Evolutionary conservation across 1,284 basidiomycete genomes (phyloP).

Genomic region (Meripilus lineatus): DNA sequence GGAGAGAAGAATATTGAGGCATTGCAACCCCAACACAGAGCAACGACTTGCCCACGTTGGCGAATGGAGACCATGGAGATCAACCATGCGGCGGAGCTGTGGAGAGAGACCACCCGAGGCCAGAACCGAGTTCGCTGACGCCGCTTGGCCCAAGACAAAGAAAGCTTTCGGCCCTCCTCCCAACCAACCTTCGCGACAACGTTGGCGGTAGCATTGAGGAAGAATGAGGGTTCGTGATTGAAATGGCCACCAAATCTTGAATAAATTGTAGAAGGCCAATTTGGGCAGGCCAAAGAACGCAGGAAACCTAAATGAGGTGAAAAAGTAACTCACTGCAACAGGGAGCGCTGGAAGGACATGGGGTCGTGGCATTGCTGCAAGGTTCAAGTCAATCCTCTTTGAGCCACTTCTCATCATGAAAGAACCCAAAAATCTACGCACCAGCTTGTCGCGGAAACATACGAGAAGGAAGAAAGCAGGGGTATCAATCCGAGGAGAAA

Average conservation of each 20-base stretch:
- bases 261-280: background rate
- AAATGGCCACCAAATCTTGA: background rate
- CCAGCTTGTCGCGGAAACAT: slow-evolving; percentile 18
- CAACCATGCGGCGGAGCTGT: background rate
- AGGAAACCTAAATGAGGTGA: slow-evolving; percentile 1
- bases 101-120: background rate
- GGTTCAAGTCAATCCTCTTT: background rate
- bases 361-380: slow-evolving; percentile 46
- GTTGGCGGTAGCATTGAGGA: background rate
- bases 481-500: slow-evolving; percentile 3
- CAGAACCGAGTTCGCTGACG: background rate
- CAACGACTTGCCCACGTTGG: background rate
- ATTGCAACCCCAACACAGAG: background rate
- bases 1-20: too few relatives aligned
- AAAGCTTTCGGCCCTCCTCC: background rate
- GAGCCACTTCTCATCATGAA: background rate
- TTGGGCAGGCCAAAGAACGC: background rate
- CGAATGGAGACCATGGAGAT: background rate
- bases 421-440: slow-evolving; percentile 7
- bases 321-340: slow-evolving; percentile 57
- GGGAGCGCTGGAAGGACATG: slow-evolving; percentile 53
- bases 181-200: background rate
- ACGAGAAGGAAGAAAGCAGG: slow-evolving; percentile 3
- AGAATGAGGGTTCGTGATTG: background rate
- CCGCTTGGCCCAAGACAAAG: background rate